Evolutionary conservation across 163 green algal species (phyloP).

Genomic region (Coccomyxa subellipsoidea): DNA sequence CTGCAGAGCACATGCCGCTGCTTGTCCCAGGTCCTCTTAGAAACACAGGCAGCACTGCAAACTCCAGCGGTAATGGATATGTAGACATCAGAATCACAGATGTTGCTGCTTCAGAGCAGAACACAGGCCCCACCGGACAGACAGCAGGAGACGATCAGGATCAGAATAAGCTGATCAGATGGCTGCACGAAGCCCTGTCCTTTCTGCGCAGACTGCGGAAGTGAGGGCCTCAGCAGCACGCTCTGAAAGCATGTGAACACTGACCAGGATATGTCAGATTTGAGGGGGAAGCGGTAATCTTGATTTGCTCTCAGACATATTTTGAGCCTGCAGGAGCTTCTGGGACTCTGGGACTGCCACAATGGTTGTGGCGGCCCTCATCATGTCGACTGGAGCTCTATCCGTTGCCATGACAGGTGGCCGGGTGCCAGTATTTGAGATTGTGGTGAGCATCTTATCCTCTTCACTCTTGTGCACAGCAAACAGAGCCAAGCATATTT

Average conservation of each 20-base stretch:
- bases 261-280: background rate
- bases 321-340: background rate
- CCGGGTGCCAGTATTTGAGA: constrained; percentile 11
- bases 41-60: background rate
- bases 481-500: background rate
- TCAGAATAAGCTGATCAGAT: background rate
- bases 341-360: background rate
- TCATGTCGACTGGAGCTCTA: background rate
- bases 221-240: background rate
- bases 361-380: background rate
- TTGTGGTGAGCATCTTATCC: background rate
- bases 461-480: background rate
- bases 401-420: background rate
- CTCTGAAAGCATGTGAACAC: background rate
- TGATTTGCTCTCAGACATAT: background rate
- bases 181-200: background rate
- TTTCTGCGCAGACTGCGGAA: background rate
- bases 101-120: background rate
- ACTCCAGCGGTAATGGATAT: background rate
- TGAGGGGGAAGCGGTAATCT: background rate
- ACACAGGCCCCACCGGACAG: background rate
- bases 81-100: background rate
- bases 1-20: background rate
- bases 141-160: background rate
- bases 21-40: background rate